A percentile compares a stretch with the other conserved stretches of the same genome.
These are phyloP conservation scores for Jimgerdemannia flammicorona DNA, from an alignment of 192 early-diverging fungal species.

Conservation along the genomic window DNA sequence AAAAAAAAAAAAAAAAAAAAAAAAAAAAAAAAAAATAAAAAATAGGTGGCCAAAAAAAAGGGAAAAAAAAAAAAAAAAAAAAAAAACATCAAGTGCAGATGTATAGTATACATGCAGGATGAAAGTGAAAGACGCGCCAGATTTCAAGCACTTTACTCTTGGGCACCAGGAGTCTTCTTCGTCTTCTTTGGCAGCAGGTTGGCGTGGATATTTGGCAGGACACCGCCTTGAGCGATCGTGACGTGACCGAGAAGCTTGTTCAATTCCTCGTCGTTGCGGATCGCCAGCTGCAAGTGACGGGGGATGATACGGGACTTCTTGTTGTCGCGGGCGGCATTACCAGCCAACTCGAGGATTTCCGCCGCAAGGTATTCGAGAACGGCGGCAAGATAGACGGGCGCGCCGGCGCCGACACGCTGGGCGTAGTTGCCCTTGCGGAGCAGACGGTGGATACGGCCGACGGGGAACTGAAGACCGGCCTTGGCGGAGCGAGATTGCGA, in stretches of 20 bases:
- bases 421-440: conserved; percentile 81
- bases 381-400: conserved; percentile 83
- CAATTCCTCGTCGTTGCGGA: conserved; percentile 43
- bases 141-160: too few species aligned
- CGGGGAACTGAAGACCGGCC: conserved; percentile 83
- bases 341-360: conserved; percentile 83
- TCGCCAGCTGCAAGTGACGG: conserved; percentile 34
- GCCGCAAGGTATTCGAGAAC: conserved; percentile 85
- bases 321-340: conserved; percentile 54
- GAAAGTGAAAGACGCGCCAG: too few species aligned
- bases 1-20: too few species aligned
- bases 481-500: conserved; percentile 58
- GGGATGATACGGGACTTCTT: conserved; percentile 32
- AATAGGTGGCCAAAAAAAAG: too few species aligned
- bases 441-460: conserved; percentile 84
- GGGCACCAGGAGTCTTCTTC: conserved; percentile 2
- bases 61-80: too few species aligned
- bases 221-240: conserved; percentile 36
- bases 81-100: too few species aligned
- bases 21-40: too few species aligned
- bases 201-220: conserved; percentile 34
- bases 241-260: conserved; percentile 46
- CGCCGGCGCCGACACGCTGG: conserved; percentile 69
- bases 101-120: too few species aligned
- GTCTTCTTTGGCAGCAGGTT: conserved; percentile 30